These are phyloP conservation scores for Penicillium sp. DNA, from an alignment of 2,329 filamentous ascomycete species.

Conservation along the genomic window DNA sequence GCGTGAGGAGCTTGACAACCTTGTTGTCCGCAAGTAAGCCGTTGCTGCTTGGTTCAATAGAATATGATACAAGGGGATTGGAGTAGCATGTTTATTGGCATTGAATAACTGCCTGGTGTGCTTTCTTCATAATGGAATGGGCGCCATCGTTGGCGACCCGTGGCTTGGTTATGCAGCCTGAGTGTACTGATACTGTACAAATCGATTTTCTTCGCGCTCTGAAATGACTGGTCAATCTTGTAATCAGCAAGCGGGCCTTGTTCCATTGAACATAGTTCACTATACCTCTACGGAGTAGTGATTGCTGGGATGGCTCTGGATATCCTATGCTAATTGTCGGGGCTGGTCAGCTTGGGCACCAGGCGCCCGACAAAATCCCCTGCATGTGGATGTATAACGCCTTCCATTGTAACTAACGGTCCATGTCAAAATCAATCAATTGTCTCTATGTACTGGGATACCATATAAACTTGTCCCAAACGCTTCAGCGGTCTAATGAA, in stretches of 20 bases:
- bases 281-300: not conserved
- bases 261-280: not conserved
- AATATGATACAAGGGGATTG: constrained; percentile 25
- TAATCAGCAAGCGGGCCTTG: not conserved
- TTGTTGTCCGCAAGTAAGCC: constrained; percentile 56
- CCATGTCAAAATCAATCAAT: no score
- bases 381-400: not conserved
- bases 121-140: constrained; percentile 27
- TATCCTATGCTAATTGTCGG: not conserved
- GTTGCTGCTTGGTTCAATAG: constrained; percentile 15
- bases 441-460: not conserved
- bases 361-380: not conserved
- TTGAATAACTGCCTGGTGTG: constrained; percentile 22
- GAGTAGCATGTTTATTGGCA: constrained; percentile 17
- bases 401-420: not conserved
- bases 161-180: constrained; percentile 27
- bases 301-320: not conserved
- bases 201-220: constrained; percentile 36
- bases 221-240: not conserved
- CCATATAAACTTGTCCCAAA: not conserved
- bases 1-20: constrained; percentile 65
- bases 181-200: constrained; percentile 45
- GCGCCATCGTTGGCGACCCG: constrained; percentile 25
- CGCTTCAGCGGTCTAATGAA: not conserved
- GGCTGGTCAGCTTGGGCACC: not conserved